Evolutionary conservation across 345 rosid species (phyloP).

Genomic region (Litchi chinensis): DNA sequence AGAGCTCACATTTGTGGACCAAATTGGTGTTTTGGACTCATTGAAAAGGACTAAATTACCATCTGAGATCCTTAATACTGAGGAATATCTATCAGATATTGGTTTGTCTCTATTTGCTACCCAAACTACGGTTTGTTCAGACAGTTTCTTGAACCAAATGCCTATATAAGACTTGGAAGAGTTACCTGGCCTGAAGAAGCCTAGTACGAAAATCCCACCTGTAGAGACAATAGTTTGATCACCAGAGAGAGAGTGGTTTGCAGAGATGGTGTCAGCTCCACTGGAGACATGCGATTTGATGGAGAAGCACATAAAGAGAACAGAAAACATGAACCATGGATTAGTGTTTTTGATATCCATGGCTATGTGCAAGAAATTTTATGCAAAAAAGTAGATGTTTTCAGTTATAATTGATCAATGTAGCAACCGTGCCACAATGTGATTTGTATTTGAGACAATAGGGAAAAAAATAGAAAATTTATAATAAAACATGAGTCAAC

Average conservation of each 20-base stretch:
- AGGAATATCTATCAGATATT: conserved; percentile 15
- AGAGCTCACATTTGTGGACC: conserved; percentile 4
- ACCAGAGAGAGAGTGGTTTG: conserved; percentile 27
- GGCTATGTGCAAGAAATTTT: background rate
- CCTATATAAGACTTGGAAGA: conserved; percentile 30
- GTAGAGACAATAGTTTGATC: conserved; percentile 25
- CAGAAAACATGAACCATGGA: conserved; percentile 12
- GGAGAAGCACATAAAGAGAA: conserved; percentile 19
- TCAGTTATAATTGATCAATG: too few species aligned
- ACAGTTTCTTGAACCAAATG: conserved; percentile 21
- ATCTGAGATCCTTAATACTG: conserved; percentile 18
- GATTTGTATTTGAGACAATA: too few species aligned
- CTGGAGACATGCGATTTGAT: background rate
- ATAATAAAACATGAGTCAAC: too few species aligned
- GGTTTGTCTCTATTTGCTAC: conserved; percentile 32
- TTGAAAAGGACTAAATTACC: conserved; percentile 26
- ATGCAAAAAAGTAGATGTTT: background rate
- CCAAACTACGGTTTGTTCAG: conserved; percentile 24
- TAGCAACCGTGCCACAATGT: too few species aligned
- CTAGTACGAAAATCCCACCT: conserved; percentile 21
- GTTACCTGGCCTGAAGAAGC: conserved; percentile 35
- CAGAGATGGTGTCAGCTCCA: conserved; percentile 16
- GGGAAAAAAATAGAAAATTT: too few species aligned
- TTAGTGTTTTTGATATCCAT: conserved; percentile 15
- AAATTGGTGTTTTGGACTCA: background rate